Base-by-base conservation (phyloP, 23 red algal species). In the Cyanidioschyzon merolae region DNA sequence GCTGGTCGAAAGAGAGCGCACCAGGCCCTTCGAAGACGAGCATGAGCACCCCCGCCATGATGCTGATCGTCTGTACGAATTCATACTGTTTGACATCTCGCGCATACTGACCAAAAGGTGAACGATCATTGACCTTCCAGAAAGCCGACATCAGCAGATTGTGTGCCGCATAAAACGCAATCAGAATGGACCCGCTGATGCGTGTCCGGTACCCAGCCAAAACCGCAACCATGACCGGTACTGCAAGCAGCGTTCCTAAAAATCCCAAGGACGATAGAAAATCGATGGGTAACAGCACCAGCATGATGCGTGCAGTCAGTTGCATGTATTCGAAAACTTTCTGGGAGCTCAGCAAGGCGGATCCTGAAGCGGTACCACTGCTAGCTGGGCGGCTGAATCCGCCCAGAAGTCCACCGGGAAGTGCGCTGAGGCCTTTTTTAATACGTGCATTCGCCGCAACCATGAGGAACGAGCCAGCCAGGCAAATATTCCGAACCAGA, bases 61-160 rank as follows among this genome's bases (percentile, higher is more conserved):
- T 98, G 51, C 83, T 88, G 21, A 98, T 27, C 0, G 94, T 98
- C 83, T 98, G 94, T 39, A 98, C 88, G 85, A 96, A 96, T 84
- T 95, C 90, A 77, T 92, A 98, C 79, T 84, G 87, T 85, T 88
- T 80, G 26, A 98, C 88, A 67, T 98, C 88, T 21, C 85, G 83
- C 26, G 83, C 63, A 58, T 88, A 96, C 67, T 88, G 75, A 38
- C 80, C 71, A 40, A 18, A 58, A 31, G 3, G 1, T 18, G 50
- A 39, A n/a, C 16, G 77, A 37, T 80, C 41, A 0, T 1, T 2
- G 21, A 98, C 77, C 34, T 68, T 78, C 94, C 94, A 98, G 75
- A 98, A 98, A 18, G 94, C 88, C 39, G 82, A 87, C 68, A 88
- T 86, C 40, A 91, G 68, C 67, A 98, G 59, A 74, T 98, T 98